These are phyloP conservation scores for Massariosphaeria phaeospora DNA, from an alignment of 495 filamentous ascomycete species.

Conservation along the genomic window DNA sequence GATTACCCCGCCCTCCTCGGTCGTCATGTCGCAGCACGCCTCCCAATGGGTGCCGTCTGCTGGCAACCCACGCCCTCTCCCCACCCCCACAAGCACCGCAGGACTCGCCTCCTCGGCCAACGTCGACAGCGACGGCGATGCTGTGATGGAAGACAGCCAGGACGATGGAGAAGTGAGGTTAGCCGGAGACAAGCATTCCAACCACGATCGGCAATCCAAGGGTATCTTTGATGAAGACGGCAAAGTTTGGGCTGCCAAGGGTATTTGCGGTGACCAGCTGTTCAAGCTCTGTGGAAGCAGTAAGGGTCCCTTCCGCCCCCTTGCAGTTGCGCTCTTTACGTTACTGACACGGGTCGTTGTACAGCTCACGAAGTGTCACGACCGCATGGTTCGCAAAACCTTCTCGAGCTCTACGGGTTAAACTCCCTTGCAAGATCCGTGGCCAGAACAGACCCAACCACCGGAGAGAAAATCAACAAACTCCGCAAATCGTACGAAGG, in stretches of 20 bases:
- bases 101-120: slow-evolving; percentile 31
- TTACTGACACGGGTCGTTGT: slow-evolving; percentile 31
- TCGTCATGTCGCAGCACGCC: slow-evolving; percentile 23
- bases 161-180: slow-evolving; percentile 4
- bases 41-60: slow-evolving; percentile 31
- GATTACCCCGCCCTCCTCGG: slow-evolving; percentile 38
- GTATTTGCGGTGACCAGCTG: slow-evolving; percentile 28
- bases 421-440: slow-evolving; percentile 58
- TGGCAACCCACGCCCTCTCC: slow-evolving; percentile 37
- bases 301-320: slow-evolving; percentile 36
- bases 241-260: slow-evolving; percentile 15
- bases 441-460: slow-evolving; percentile 58
- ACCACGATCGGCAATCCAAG: slow-evolving; percentile 42
- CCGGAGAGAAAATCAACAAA: slow-evolving; percentile 68
- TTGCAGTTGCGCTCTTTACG: slow-evolving; percentile 26
- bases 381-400: slow-evolving; percentile 59
- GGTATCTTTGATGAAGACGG: no score
- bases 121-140: slow-evolving; percentile 42
- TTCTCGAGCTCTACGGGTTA: slow-evolving; percentile 60
- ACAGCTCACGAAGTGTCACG: slow-evolving; percentile 42
- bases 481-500: slow-evolving; percentile 71
- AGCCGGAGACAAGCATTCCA: slow-evolving; percentile 35
- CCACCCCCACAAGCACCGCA: slow-evolving; percentile 44
- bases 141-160: slow-evolving; percentile 32
- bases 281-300: slow-evolving; percentile 39